phyloP scores from a whole-genome alignment of 129 eudicot species.

The Silybum marianum region DNA sequence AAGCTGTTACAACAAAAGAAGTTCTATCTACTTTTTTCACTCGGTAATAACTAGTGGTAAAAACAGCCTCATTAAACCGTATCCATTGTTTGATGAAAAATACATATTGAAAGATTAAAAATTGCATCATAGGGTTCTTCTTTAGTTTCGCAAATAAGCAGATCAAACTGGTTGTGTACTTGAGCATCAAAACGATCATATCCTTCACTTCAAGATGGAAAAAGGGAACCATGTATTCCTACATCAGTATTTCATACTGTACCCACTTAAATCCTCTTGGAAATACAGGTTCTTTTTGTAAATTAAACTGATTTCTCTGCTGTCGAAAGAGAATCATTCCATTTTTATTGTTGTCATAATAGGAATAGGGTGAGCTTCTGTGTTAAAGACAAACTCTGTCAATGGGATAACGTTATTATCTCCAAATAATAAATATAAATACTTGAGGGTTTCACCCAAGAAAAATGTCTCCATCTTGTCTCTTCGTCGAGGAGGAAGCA shows the following conservation, averaged over 20 bases:
- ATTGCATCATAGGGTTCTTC: constrained; percentile 10
- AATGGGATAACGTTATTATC: constrained; percentile 51
- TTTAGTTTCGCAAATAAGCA: constrained; percentile 24
- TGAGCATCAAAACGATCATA: constrained; percentile 26
- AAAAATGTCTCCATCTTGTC: constrained; percentile 98
- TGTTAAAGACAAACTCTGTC: constrained; percentile 79
- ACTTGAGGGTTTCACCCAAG: constrained; percentile 86
- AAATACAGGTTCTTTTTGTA: constrained; percentile 3
- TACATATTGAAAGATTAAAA: constrained; percentile 21
- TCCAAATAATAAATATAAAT: constrained; percentile 64
- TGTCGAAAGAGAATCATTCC: constrained; percentile 24
- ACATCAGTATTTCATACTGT: constrained; percentile 23
- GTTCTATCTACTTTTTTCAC: constrained; percentile 22
- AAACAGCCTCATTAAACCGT: constrained; percentile 21
- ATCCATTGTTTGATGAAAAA: constrained; percentile 5
- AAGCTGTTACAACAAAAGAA: constrained; percentile 23
- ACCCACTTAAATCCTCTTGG: constrained; percentile 16
- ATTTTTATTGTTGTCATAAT: constrained; percentile 44
- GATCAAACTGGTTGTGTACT: constrained; percentile 26
- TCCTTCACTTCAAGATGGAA: constrained; percentile 26
- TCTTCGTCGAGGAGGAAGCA: constrained; percentile 75
- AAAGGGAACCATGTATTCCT: constrained; percentile 20
- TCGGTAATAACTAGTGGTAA: constrained; percentile 23
- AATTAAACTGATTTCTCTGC: constrained; percentile 15
- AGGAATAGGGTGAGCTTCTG: constrained; percentile 95